These are phyloP conservation scores for Achlya hypogyna DNA, from an alignment of 352 stramenopile genomes.

Conservation along the genomic window DNA sequence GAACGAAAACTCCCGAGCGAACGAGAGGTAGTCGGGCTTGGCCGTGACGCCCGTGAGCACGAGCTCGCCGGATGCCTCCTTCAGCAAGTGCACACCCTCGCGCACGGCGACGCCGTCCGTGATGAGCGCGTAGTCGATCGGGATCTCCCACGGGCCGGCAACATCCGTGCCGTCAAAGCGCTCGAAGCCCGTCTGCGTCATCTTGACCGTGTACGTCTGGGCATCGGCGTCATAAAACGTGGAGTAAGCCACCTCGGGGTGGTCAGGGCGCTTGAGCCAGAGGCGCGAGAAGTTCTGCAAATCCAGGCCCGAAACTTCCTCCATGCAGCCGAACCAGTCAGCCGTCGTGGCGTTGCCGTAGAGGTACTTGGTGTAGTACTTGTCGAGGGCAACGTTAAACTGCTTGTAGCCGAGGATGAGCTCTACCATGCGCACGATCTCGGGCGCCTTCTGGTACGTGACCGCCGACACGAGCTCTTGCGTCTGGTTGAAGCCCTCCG, in stretches of 20 bases:
- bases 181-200: conserved; percentile 63
- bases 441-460: conserved; percentile 69
- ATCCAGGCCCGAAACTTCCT: conserved; percentile 50
- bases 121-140: conserved; percentile 63
- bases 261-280: conserved; percentile 62
- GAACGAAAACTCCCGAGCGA: conserved; percentile 68
- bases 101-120: conserved; percentile 53
- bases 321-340: conserved; percentile 73
- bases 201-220: conserved; percentile 44
- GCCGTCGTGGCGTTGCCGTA: conserved; percentile 62
- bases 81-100: conserved; percentile 50
- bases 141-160: conserved; percentile 69
- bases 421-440: conserved; percentile 73
- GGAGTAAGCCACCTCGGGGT: conserved; percentile 56
- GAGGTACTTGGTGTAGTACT: conserved; percentile 67
- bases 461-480: conserved; percentile 70
- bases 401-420: conserved; percentile 46
- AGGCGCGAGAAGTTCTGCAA: conserved; percentile 59
- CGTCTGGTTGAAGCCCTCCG: conserved; percentile 68
- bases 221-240: conserved; percentile 40
- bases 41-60: conserved; percentile 37
- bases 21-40: conserved; percentile 61
- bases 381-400: conserved; percentile 73
- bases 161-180: conserved; percentile 44
- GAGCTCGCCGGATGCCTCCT: conserved; percentile 44